Base-by-base conservation (phyloP, 2,329 filamentous ascomycete species). In the Aspergillus vadensis region DNA sequence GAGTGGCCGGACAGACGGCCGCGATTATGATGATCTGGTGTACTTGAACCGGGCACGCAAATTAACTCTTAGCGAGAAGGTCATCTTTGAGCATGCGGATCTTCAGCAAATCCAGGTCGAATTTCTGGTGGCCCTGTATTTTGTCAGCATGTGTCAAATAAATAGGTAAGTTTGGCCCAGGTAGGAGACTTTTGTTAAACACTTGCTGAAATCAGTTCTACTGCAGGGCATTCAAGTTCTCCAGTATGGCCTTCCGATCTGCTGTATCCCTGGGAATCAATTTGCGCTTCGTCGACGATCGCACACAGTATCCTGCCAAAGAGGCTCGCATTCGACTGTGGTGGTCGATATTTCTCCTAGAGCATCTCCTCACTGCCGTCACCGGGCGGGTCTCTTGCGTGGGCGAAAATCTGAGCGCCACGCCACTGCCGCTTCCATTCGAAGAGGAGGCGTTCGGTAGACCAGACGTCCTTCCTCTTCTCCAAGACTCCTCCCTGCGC, bases 71-170 rank as follows among this genome's bases (percentile, higher is more conserved):
- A 70, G 73, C 2, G 68, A 68, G 12, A 74, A 74, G 38, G 69
- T 74, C 12, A 65, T 78, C 8, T 78, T 79, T 54, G 74, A 78
- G 25, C 73, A 77, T 60, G 71, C 75, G 2, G 77, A 79, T 61
- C 66, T 80, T 17, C 77, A 80, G 60, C 76, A 79, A 51, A 76
- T 80, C 49, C 79, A 80, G 61, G 67, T 80, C 5, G 69, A 77
- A 41, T 69, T 73, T 9, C 64, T 80, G 49, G 71, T 77, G 32
- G 72, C 74, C 4, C 63, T 79, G n/a, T 80, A 80, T 58, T 64
- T 80, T 14, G 57, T 80, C 48, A 70, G 69, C 12, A 65, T 70
- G 19, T 73, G 72, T n/a, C 79, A 80, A 55, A 67, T 80, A 23
- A 80, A 81, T 54, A 68, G 77, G 77, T 78, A 67, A 32, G 66